Evolutionary conservation across 2,329 filamentous ascomycete genomes (phyloP).

Genomic region (Aspergillus sp.): DNA sequence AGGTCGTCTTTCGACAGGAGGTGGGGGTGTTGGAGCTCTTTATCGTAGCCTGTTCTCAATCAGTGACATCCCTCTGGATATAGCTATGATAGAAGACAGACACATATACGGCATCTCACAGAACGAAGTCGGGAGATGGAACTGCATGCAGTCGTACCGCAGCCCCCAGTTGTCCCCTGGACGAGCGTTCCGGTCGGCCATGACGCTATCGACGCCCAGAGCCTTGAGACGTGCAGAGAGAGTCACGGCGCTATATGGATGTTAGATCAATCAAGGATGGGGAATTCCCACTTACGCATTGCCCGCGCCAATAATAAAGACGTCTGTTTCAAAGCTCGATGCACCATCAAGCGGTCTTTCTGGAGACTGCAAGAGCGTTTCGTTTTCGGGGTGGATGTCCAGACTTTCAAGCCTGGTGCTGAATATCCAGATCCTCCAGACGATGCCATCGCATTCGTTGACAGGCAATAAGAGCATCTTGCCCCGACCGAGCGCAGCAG

Average conservation of each 20-base stretch:
- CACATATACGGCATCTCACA: constrained; percentile 39
- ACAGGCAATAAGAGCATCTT: constrained; percentile 32
- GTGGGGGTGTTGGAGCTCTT: constrained; percentile 15
- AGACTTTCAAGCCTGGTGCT: constrained; percentile 24
- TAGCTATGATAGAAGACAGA: constrained; percentile 13
- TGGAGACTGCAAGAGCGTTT: constrained; percentile 17
- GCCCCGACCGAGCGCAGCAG: constrained; percentile 31
- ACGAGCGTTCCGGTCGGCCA: constrained; percentile 43
- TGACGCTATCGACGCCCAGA: constrained; percentile 42
- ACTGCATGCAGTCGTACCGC: constrained; percentile 46
- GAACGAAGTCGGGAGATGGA: constrained; percentile 40
- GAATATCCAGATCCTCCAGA: constrained; percentile 31
- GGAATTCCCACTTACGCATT: constrained; percentile 31
- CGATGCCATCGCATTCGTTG: constrained; percentile 5
- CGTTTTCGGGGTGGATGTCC: constrained; percentile 25
- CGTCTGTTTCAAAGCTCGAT: constrained; percentile 28
- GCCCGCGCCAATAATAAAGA: constrained; percentile 42
- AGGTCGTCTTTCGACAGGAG: constrained; percentile 17
- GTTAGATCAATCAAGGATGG: background rate
- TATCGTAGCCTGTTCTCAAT: constrained; percentile 13
- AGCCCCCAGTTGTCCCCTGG: constrained; percentile 50
- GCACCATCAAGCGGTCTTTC: background rate
- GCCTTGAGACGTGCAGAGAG: constrained; percentile 47
- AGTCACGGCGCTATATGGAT: constrained; percentile 36
- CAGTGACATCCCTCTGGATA: background rate